Evolutionary conservation across 2,329 filamentous ascomycete species (phyloP).

Genomic region (Fusarium scirpi): DNA sequence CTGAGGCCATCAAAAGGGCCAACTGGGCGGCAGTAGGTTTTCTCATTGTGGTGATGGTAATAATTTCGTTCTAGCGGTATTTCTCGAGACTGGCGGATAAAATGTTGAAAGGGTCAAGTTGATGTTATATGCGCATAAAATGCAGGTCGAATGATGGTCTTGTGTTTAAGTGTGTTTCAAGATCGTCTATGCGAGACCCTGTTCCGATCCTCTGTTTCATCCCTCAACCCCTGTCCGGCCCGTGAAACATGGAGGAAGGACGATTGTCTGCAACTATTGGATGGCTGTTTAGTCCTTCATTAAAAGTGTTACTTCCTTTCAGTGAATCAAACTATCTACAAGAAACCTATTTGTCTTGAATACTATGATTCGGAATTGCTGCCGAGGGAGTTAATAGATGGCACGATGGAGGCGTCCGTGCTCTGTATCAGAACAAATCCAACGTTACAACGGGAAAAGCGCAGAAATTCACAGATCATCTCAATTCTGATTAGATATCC

Average conservation of each 20-base stretch:
- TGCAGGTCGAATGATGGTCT: background rate
- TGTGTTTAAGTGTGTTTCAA: constrained; percentile 26
- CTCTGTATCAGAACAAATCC: background rate
- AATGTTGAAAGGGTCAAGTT: background rate
- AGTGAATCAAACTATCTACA: background rate
- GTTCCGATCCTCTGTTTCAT: constrained; percentile 32
- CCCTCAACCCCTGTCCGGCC: constrained; percentile 6
- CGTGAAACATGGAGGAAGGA: constrained; percentile 7
- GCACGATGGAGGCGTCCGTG: background rate
- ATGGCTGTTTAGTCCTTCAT: constrained; percentile 1
- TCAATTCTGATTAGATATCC: background rate
- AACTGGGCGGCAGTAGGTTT: constrained; percentile 14
- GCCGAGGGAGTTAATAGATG: background rate
- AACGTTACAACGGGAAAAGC: background rate
- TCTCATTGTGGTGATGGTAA: constrained; percentile 23
- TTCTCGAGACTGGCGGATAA: accelerated
- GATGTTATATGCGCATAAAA: constrained; percentile 5
- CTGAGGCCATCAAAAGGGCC: constrained; percentile 23
- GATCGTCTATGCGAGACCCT: constrained; percentile 31
- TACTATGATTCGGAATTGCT: background rate
- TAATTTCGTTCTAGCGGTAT: too few species aligned
- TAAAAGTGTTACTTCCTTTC: background rate
- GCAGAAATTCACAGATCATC: background rate
- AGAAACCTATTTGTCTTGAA: background rate
- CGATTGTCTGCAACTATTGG: background rate